Evolutionary conservation across 169 alveolate genomes (phyloP), one percentile per base, ranked within the genome.

Genomic region (Plasmodium berghei): DNA sequence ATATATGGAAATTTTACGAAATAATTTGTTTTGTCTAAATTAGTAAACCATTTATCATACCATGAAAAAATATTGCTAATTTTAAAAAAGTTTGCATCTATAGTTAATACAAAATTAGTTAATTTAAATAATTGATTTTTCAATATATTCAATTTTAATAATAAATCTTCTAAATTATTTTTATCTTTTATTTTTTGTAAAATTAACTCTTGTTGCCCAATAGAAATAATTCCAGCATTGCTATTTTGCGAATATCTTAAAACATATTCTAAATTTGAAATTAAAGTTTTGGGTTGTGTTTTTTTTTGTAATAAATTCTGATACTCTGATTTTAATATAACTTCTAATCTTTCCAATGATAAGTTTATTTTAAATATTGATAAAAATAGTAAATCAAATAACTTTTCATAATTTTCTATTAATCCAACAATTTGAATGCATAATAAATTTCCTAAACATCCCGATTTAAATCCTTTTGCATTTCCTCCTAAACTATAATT

Each of bases 381-480:
- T 64, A 64, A 46, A 73, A 54, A 74, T 9, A 93, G 64, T 12
- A 71, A 58, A 52, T 87, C 89, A 71, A 93, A 85, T 20, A 93
- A 56, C 14, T 61, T 73, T 10, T 86, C 73, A 69, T 93, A 93
- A 20, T 87, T 58, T 34, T 77, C 87, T 14, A 73, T 42, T 28
- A 85, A 86, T 55, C 96, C 87, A 22, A 92, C 86, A 5, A 93
- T 67, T 22, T 46, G 92, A 56, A 22, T 92, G 5, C 62, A 70
- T 22, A 52, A 71, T 1, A 66, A 89, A 74, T 63, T 92, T 74
- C 67, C 92, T 61, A 87, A 58, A 67, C 61, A 71, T 9, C 80
- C 93, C 87, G 66, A 92, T 92, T 40, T 77, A 73, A 52, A 88
- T 59, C 48, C 73, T 14, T 61, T 91, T 18, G 75, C 94, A 64